A percentile compares a stretch with the other conserved stretches of the same genome.
Conservation (phyloP, 768 basidiomycete genomes). For the Suillus decipiens region DNA sequence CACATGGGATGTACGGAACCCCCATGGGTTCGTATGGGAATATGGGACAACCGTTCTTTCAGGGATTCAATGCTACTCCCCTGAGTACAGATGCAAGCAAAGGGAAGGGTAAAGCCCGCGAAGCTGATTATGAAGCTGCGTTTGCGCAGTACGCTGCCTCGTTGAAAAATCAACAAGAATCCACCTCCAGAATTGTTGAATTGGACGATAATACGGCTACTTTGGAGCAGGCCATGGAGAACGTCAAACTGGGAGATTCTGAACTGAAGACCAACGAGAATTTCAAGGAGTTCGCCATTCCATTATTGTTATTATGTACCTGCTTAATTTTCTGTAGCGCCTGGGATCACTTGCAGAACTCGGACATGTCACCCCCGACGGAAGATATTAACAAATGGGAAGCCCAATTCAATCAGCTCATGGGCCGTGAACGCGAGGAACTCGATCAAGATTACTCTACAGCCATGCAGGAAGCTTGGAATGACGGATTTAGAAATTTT, state of each 20-base stretch:
- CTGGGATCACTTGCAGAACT: conserved; percentile 63
- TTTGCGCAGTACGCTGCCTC: conserved; percentile 70
- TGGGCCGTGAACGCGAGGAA: conserved; percentile 68
- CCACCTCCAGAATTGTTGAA: conserved; percentile 54
- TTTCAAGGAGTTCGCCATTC: conserved; percentile 55
- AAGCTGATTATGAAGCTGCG: conserved; percentile 84
- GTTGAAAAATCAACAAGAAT: conserved; percentile 42
- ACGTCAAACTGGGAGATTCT: conserved; percentile 36
- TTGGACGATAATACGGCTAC: conserved; percentile 43
- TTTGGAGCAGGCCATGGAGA: conserved; percentile 42
- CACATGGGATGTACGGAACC: conserved; percentile 34
- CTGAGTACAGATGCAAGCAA: conserved; percentile 34
- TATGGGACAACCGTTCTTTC: conserved; percentile 38
- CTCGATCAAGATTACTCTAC: conserved; percentile 62
- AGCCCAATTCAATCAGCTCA: conserved; percentile 77
- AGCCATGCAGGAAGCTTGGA: conserved; percentile 67
- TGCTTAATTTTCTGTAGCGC: conserved; percentile 40
- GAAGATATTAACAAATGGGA: conserved; percentile 82
- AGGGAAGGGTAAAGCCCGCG: conserved; percentile 79
- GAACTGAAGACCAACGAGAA: conserved; percentile 34
- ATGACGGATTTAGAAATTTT: conserved; percentile 51
- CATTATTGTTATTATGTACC: conserved; percentile 10
- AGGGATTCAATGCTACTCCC: conserved; percentile 27
- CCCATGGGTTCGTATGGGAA: conserved; percentile 27
- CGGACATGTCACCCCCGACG: conserved; percentile 53